These are phyloP conservation scores for Sporisorium scitamineum DNA, from an alignment of 1,284 basidiomycete species.

Conservation along the genomic window DNA sequence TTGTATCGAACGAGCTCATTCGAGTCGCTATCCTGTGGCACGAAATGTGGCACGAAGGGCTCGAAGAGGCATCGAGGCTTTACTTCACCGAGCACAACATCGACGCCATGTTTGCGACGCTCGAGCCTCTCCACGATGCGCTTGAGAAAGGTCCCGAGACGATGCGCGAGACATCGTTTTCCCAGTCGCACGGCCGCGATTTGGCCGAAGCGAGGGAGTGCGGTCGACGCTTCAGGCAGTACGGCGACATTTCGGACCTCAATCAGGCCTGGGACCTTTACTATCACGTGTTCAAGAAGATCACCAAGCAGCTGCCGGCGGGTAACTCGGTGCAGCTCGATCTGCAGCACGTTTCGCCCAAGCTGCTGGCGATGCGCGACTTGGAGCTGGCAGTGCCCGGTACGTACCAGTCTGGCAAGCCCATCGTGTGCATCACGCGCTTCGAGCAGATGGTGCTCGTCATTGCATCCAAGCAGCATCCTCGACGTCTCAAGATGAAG, in stretches of 20 bases:
- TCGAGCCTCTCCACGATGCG: slow-evolving; percentile 94
- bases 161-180: slow-evolving; percentile 92
- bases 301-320: slow-evolving; percentile 91
- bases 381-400: slow-evolving; percentile 95
- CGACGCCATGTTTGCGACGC: slow-evolving; percentile 95
- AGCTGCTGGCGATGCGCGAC: slow-evolving; percentile 86
- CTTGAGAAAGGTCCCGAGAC: slow-evolving; percentile 97
- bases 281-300: slow-evolving; percentile 93
- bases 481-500: slow-evolving; percentile 86
- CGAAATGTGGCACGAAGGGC: slow-evolving; percentile 97
- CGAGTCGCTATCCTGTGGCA: slow-evolving; percentile 99
- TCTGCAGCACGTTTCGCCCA: slow-evolving; percentile 96
- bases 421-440: slow-evolving; percentile 86
- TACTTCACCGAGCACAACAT: slow-evolving; percentile 99
- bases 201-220: slow-evolving; percentile 94
- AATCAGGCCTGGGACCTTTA: slow-evolving; percentile 99
- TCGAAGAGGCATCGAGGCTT: slow-evolving; percentile 95
- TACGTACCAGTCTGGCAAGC: slow-evolving; percentile 91
- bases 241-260: slow-evolving; percentile 86
- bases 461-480: slow-evolving; percentile 98
- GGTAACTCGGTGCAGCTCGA: slow-evolving; percentile 84
- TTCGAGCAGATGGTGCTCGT: slow-evolving; percentile 73
- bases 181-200: slow-evolving; percentile 93
- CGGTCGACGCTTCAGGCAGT: slow-evolving; percentile 85
- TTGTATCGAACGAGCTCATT: slow-evolving; percentile 95